Conservation (phyloP, 2,329 filamentous ascomycete genomes). For the Penicillium sp. region DNA sequence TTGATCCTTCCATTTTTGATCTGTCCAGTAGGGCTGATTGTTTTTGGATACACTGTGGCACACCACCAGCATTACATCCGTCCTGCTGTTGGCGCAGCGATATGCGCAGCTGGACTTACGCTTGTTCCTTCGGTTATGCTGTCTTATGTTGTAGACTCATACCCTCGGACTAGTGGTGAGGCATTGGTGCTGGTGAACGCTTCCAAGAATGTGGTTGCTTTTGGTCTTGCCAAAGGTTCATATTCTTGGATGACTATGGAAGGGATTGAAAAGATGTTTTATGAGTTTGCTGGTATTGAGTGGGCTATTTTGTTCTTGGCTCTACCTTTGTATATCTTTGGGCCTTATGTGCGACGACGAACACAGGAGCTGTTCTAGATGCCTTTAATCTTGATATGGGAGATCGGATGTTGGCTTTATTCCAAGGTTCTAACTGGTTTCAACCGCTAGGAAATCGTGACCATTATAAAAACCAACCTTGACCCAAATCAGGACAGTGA, state of each 20-base stretch:
- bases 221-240: slow-evolving; percentile 28
- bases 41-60: slow-evolving; percentile 35
- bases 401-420: neutral
- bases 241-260: slow-evolving; percentile 32
- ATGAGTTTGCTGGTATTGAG: slow-evolving; percentile 36
- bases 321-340: slow-evolving; percentile 33
- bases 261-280: slow-evolving; percentile 38
- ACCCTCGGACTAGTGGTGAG: slow-evolving; percentile 31
- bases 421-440: no score
- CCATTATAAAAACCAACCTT: no score
- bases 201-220: slow-evolving; percentile 30
- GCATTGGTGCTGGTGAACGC: slow-evolving; percentile 39
- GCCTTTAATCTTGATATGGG: neutral
- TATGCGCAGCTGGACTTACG: slow-evolving; percentile 30
- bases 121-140: slow-evolving; percentile 39
- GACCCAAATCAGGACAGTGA: no score
- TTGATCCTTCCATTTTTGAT: slow-evolving; percentile 41
- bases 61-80: slow-evolving; percentile 24
- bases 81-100: slow-evolving; percentile 31
- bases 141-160: slow-evolving; percentile 37
- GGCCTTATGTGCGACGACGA: slow-evolving; percentile 24
- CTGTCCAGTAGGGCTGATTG: slow-evolving; percentile 34
- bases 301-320: slow-evolving; percentile 35
- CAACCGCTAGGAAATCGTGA: no score
- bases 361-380: slow-evolving; percentile 14